Percentiles rank a stretch among this genome's conserved stretches.
Conservation (phyloP, 139 green algal genomes). For the Picochlorum sp. region DNA sequence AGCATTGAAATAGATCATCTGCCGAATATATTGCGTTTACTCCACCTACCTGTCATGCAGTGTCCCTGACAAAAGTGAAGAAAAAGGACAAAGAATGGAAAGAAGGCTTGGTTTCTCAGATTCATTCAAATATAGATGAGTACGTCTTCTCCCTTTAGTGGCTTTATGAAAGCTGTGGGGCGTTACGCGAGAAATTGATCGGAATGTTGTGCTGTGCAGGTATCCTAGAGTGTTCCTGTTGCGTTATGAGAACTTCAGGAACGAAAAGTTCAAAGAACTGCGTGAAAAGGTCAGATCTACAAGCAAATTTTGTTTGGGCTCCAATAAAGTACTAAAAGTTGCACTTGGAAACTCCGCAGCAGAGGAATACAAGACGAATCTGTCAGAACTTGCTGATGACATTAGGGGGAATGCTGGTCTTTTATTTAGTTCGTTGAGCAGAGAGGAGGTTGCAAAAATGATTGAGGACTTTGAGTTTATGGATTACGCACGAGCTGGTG, state of each 20-base stretch:
- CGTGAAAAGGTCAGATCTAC: slow-evolving; percentile 56
- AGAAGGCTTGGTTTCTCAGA: slow-evolving; percentile 66
- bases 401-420: slow-evolving; percentile 75
- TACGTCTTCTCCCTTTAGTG: slow-evolving; percentile 31
- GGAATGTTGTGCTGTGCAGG: slow-evolving; percentile 26
- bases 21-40: background rate
- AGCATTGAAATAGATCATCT: background rate
- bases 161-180: background rate
- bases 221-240: slow-evolving; percentile 80
- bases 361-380: slow-evolving; percentile 64
- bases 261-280: slow-evolving; percentile 88
- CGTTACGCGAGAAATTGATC: no score
- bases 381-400: slow-evolving; percentile 45
- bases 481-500: slow-evolving; percentile 83
- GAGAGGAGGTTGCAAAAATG: slow-evolving; percentile 50
- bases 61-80: slow-evolving; percentile 81
- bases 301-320: slow-evolving; percentile 87
- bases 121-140: slow-evolving; percentile 64
- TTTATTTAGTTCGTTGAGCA: slow-evolving; percentile 78
- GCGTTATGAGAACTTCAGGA: slow-evolving; percentile 84
- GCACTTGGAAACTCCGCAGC: slow-evolving; percentile 69
- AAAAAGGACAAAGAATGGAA: slow-evolving; percentile 93
- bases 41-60: slow-evolving; percentile 8
- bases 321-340: slow-evolving; percentile 79
- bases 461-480: slow-evolving; percentile 44